Evolutionary conservation across 2,329 filamentous ascomycete species (phyloP), one percentile per base, ranked within the genome.

Genomic region (Pseudocercospora fuligena): DNA sequence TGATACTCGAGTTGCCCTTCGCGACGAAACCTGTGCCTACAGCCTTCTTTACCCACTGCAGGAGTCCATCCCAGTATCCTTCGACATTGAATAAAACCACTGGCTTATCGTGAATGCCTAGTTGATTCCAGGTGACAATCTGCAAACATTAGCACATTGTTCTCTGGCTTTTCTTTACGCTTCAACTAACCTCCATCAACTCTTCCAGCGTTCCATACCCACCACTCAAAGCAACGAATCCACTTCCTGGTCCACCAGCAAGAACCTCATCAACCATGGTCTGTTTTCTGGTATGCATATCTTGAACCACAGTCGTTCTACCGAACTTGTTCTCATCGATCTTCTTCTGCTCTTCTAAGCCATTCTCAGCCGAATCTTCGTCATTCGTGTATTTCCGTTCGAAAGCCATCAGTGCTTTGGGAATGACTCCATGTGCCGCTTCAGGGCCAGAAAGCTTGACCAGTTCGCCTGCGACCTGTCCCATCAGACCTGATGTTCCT

Each of bases 191-290:
- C 82, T 96, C 92, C 80, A 97, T 93, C 77, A 98, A 86, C 85
- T 99, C 95, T 82, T 98, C 95, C 77, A 98, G 86, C 4, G 95
- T 98, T 19, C 95, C 95, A 80, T 94, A 98, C 0, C 95, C 95
- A 49, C 94, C 94, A 64, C 88, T 89, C 66, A 99, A 83, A 27
- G 93, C 93, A 51, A 98, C 88, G 81, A 99, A 99, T 14, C 94
- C 94, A 67, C 89, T 90, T 0, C 94, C 94, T 0, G 90, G 88
- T 0, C 91, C 94, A 27, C 93, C 93, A 19, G 87, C 86, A 25
- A 96, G 86, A 16, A 98, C 93, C 78, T 94, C 92, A 73, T 89
- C 85, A 8, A 93, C 94, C 95, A 99, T 98, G 82, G 94, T 85
- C 73, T 91, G 88, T 84, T 99, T 99, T 71, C 95, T 89, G 54